Base-by-base conservation (phyloP, 2,329 filamentous ascomycete species). In the Alternaria viburni region DNA sequence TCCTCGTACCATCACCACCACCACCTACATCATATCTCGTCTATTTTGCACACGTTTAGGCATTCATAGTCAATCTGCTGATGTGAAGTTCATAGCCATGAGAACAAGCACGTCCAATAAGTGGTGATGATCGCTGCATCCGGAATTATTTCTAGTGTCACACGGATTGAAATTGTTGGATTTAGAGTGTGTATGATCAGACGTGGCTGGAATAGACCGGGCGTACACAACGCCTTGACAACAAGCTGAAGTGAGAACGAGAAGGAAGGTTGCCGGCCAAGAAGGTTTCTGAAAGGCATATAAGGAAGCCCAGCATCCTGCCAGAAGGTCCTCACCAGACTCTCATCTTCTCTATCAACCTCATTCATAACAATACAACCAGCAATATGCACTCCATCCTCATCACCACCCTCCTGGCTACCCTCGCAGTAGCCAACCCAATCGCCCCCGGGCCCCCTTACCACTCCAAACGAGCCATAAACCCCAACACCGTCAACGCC, bases 401-500 rank as follows among this genome's bases (percentile, higher is more conserved):
- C 17, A 26, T 68, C 36, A 36, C 63, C 41, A 23, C 54, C 43
- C 59, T 69, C 50, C 12, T 69, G 10, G 59, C 50, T 15, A 46
- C 63, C n/a, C 51, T 61, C 8, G 46, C 63, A 43, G 28, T 52
- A 5, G 65, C 67, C 12, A 64, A 66, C 43, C 67, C 67, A 3
- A 25, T 69, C 21, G 64, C 57, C 12, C 9, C 47, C 45, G 45
- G 65, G 10, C 54, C 63, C 3, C 59, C 62, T 1, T 36, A 28
- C 28, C 30, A 15, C 9, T 25, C 44, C 26, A 69, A 70, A 19
- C 66, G 64, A 25, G 47, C 44, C 13, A 43, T 70, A 52, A 67
- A 69, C 28, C 68, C 68, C 23, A 59, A 67, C 13, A 70, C 68
- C 6, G 66, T 67, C 36, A 70, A 70, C 19, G 17, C 36, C n/a